A percentile compares a stretch with the other conserved stretches of the same genome.
These are phyloP conservation scores for Pichia kudriavzevii DNA, from an alignment of 1,139 yeast species.

Conservation along the genomic window DNA sequence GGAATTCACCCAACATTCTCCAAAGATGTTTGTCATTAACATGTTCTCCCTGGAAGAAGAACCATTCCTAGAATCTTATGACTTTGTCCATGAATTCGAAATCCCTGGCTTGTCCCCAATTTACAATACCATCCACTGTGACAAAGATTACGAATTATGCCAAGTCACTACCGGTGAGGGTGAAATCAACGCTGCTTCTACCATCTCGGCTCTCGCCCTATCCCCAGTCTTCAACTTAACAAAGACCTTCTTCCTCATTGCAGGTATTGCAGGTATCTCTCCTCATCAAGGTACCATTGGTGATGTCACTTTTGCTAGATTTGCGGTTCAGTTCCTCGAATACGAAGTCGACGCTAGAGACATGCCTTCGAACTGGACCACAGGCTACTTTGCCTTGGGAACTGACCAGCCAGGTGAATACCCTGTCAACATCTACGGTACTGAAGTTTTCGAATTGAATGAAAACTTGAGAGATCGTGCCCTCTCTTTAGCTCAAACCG, in stretches of 20 bases:
- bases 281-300: constrained; percentile 44
- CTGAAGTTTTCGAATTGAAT: constrained; percentile 60
- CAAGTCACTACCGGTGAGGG: constrained; percentile 64
- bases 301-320: constrained; percentile 54
- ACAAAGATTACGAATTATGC: constrained; percentile 46
- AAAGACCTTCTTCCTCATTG: constrained; percentile 53
- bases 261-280: constrained; percentile 64
- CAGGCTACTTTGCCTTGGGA: constrained; percentile 55
- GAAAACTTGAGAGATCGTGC: constrained; percentile 54
- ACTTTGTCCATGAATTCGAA: constrained; percentile 45
- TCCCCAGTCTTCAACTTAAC: constrained; percentile 51
- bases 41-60: constrained; percentile 50
- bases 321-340: constrained; percentile 56
- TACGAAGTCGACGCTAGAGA: constrained; percentile 48
- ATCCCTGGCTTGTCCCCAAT: constrained; percentile 60
- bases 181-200: constrained; percentile 59
- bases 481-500: constrained; percentile 41
- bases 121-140: constrained; percentile 52
- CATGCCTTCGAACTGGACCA: constrained; percentile 47
- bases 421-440: constrained; percentile 53
- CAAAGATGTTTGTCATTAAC: constrained; percentile 48
- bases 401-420: constrained; percentile 42
- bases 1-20: constrained; percentile 31
- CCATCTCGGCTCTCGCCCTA: constrained; percentile 48
- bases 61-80: constrained; percentile 44